phyloP scores from a whole-genome alignment of 176 grass and related monocot species.

The Tuctoria greenei region DNA sequence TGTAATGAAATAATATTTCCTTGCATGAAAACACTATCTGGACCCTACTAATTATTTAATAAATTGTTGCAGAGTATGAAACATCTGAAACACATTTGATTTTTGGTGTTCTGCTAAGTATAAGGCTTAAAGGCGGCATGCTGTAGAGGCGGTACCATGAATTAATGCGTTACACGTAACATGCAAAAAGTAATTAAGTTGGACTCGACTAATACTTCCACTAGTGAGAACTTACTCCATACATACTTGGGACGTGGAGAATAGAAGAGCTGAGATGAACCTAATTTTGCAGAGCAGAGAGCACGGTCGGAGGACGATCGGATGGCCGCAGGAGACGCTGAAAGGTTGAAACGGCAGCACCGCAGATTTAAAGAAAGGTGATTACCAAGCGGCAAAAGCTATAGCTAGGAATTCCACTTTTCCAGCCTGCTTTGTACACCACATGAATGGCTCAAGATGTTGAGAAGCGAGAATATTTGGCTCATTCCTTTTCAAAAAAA shows the following conservation, averaged over 20 bases:
- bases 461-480: background rate
- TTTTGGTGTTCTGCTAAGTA: too few species aligned
- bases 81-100: background rate
- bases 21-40: too few species aligned
- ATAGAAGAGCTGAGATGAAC: background rate
- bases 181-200: background rate
- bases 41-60: too few species aligned
- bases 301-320: background rate
- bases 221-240: background rate
- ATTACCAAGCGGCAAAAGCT: background rate
- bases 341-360: conserved; percentile 36
- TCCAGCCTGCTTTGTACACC: background rate
- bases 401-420: background rate
- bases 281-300: conserved; percentile 1
- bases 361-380: background rate
- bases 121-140: too few species aligned
- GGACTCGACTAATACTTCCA: background rate
- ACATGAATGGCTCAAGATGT: background rate
- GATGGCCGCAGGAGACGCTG: conserved; percentile 27
- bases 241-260: background rate
- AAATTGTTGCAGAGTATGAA: background rate
- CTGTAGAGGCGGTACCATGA: too few species aligned
- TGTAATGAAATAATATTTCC: too few species aligned
- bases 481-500: too few species aligned
- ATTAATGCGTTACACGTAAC: background rate